phyloP scores from a whole-genome alignment of 2,329 filamentous ascomycete species.

The Acrocalymma vagum region DNA sequence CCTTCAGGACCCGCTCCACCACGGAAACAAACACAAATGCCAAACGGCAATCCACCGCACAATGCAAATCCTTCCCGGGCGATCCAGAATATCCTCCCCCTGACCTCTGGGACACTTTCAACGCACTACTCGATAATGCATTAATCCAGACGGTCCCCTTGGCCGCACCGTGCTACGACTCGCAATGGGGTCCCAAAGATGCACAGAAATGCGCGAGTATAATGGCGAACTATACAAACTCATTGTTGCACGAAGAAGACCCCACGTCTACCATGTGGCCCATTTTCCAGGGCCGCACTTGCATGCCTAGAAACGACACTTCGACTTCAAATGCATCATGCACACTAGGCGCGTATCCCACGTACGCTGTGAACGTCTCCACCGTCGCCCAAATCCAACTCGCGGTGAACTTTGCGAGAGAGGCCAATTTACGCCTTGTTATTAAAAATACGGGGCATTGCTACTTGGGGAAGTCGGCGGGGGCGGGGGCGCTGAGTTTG shows the following conservation, averaged over 20 bases:
- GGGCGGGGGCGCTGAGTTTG: conserved; percentile 11
- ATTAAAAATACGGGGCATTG: conserved; percentile 30
- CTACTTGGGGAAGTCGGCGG: conserved; percentile 17
- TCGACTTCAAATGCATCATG: conserved; percentile 9
- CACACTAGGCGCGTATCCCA: conserved; percentile 22
- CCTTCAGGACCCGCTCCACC: too few species aligned
- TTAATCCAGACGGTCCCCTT: conserved; percentile 30
- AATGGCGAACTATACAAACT: conserved; percentile 15
- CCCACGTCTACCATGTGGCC: conserved; percentile 36
- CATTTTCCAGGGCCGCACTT: conserved; percentile 33
- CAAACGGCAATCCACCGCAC: neutral
- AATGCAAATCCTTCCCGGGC: conserved; percentile 31
- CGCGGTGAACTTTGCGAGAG: conserved; percentile 23
- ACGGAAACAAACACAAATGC: too few species aligned
- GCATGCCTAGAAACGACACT: conserved; percentile 23
- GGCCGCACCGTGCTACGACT: conserved; percentile 31
- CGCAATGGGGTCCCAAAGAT: conserved; percentile 20
- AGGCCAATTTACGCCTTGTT: conserved; percentile 19
- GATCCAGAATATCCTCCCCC: conserved; percentile 24
- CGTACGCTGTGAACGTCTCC: conserved; percentile 21
- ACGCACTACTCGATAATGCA: conserved; percentile 20
- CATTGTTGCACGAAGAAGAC: conserved; percentile 17
- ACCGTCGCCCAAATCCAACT: conserved; percentile 25
- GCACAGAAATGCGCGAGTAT: conserved; percentile 20
- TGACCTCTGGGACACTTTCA: conserved; percentile 24